Base-by-base conservation (phyloP, 345 rosid species). In the Salix dunnii region DNA sequence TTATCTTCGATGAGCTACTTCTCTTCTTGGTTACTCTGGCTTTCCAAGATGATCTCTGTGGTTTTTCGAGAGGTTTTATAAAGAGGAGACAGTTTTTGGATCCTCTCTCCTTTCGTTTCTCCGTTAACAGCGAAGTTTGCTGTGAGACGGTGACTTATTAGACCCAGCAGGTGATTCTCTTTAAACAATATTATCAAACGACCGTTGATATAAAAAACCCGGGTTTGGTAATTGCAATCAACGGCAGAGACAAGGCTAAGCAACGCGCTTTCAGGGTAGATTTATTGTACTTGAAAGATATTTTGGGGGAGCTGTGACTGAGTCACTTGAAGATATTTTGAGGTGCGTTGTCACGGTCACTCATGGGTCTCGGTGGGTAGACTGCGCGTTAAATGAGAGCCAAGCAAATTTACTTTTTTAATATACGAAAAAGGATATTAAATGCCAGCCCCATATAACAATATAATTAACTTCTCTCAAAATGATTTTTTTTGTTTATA, bases 221-320 rank as follows among this genome's bases (percentile, higher is more conserved):
- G 28, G 58, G 28, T 9, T 58, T 58, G 63, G 62, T 23, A 31
- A 20, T 67, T 10, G 28, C 28, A 38, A 36, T 67, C 27, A 3
- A 67, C 48, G 70, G 48, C 23, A 2, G 31, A 38, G 30, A 67
- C 12, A n/a, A 35, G 20, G 42, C 20, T 58, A 23, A n/a, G 14
- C 0, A 11, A 55, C 62, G 28, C 63, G 27, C 28, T 2, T 58
- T 3, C 63, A 9, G 1, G 63, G 28, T n/a, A 58, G 14, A 58
- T 23, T 58, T 23, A 40, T 2, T 40, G 43, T 40, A 10, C 43
- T 40, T 0, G 3, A n/a, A 7, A 36, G 66, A 72, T 35, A n/a
- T 72, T 72, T 72, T 35, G 1, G 65, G 74, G 66, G 9, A 58
- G 61, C 49, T 31, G 74, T 13, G 74, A n/a, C 10, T 31, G 74